Base-by-base conservation (phyloP, 2,329 filamentous ascomycete species). In the Arthrobotrys entomopaga region DNA sequence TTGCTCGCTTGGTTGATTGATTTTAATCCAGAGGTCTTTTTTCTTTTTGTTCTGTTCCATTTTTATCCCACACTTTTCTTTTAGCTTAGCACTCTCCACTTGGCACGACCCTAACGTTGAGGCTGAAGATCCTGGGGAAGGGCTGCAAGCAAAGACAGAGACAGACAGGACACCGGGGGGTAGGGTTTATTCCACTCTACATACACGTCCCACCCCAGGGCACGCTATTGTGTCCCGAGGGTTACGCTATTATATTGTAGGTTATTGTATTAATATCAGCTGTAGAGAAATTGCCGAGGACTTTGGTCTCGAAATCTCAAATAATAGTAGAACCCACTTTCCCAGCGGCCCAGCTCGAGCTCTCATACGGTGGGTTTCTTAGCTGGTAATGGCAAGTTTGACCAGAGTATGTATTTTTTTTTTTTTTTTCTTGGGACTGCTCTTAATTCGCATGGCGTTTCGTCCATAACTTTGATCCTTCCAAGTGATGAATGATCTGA, bases 31-130 rank as follows among this genome's bases (percentile, higher is more conserved):
- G 29, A 34, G 29, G n/a, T n/a, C 29, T 10, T 34, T 34, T 10
- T 34, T 34, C 29, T 34, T 34, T 34, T 10, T 34, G 7, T 10
- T 34, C 29, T 34, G 29, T 70, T 70, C 65, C 65, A 70, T 70
- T 70, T 70, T 70, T 70, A 70, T 19, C 40, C 65, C 49, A 61
- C 50, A 8, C 57, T 49, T 15, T 16, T 40, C 4, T 15, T n/a
- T n/a, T 13, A 20, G 26, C 22, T 26, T 26, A 13, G 43, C 8
- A n/a, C 42, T 29, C 58, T 49, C 49, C 24, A 29, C 38, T 24
- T 34, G 49, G n/a, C n/a, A n/a, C n/a, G n/a, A n/a, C 38, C 65
- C 65, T 70, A 70, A 70, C 65, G 65, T 70, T 58, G 65, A 70
- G 65, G 65, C 65, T 70, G 65, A 70, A 70, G 50, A 70, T 63